Evolutionary conservation across 768 basidiomycete genomes (phyloP).

Genomic region (Pisolithus microcarpus): DNA sequence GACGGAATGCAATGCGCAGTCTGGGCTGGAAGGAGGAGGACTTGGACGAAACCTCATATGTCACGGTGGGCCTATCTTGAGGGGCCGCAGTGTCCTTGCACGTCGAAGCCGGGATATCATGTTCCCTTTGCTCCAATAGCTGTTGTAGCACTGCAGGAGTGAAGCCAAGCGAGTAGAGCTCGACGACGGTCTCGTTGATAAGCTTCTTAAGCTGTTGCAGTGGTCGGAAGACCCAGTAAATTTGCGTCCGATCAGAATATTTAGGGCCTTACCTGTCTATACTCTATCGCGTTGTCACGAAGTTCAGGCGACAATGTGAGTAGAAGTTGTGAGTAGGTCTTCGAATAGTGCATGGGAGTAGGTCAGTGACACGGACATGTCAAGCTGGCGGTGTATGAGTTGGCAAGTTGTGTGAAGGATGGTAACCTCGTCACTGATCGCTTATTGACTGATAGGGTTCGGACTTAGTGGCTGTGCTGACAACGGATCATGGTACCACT

Average conservation of each 20-base stretch:
- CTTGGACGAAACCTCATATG: conserved; percentile 50
- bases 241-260: no score
- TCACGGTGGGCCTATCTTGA: conserved; percentile 22
- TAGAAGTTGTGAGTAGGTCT: conserved; percentile 58
- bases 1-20: conserved; percentile 44
- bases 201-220: conserved; percentile 73
- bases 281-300: conserved; percentile 73
- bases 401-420: neutral
- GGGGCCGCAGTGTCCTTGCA: neutral
- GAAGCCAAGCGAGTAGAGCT: conserved; percentile 67
- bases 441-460: neutral
- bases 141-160: conserved; percentile 42
- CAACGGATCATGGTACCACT: neutral
- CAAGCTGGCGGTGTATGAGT: neutral
- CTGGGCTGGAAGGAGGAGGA: conserved; percentile 49
- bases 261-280: conserved; percentile 55
- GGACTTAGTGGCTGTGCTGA: neutral
- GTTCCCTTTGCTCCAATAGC: conserved; percentile 24
- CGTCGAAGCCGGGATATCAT: conserved; percentile 3
- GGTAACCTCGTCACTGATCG: neutral
- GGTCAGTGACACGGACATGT: neutral
- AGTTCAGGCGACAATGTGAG: conserved; percentile 69
- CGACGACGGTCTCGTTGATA: conserved; percentile 74
- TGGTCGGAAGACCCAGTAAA: neutral
- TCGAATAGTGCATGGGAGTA: conserved; percentile 61